A percentile compares a stretch with the other conserved stretches of the same genome.
phyloP scores from a whole-genome alignment of 1,284 basidiomycete genomes.

The Ceratobasidium sp. region DNA sequence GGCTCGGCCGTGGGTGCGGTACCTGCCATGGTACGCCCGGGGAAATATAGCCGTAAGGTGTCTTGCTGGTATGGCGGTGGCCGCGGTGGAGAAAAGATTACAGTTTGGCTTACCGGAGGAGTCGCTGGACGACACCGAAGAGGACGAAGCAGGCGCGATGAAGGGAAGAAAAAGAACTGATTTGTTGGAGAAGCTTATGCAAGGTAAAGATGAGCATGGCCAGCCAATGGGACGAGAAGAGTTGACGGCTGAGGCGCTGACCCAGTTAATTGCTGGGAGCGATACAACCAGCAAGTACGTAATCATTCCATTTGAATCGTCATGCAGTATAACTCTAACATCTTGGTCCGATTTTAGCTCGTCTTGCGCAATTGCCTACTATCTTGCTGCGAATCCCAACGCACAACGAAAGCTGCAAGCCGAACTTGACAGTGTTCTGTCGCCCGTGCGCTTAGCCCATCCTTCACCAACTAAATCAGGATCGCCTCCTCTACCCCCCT shows the following conservation, averaged over 20 bases:
- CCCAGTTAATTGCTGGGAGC: constrained; percentile 84
- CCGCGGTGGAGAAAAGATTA: constrained; percentile 81
- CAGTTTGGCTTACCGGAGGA: constrained; percentile 48
- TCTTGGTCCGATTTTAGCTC: constrained; percentile 60
- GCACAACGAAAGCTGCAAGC: constrained; percentile 76
- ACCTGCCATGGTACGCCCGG: constrained; percentile 78
- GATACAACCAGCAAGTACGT: constrained; percentile 84
- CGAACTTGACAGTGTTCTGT: constrained; percentile 80
- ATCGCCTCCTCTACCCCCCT: not conserved
- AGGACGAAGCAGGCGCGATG: constrained; percentile 55
- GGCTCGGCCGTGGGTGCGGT: constrained; percentile 73
- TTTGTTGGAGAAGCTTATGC: constrained; percentile 80
- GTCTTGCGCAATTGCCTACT: constrained; percentile 84
- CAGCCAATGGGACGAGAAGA: constrained; percentile 80
- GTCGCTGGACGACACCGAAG: constrained; percentile 8
- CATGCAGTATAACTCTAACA: too few species aligned
- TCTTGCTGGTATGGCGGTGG: constrained; percentile 82
- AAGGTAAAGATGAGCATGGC: constrained; percentile 79
- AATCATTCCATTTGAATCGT: constrained; percentile 13
- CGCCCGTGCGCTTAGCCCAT: not conserved
- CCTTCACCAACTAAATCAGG: constrained; percentile 7
- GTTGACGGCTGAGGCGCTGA: constrained; percentile 86
- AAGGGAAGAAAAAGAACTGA: constrained; percentile 72
- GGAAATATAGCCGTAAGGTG: constrained; percentile 75
- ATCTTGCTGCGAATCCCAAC: constrained; percentile 73